Evolutionary conservation across 805 yeast species (phyloP).

Genomic region (Candida sithepensis): DNA sequence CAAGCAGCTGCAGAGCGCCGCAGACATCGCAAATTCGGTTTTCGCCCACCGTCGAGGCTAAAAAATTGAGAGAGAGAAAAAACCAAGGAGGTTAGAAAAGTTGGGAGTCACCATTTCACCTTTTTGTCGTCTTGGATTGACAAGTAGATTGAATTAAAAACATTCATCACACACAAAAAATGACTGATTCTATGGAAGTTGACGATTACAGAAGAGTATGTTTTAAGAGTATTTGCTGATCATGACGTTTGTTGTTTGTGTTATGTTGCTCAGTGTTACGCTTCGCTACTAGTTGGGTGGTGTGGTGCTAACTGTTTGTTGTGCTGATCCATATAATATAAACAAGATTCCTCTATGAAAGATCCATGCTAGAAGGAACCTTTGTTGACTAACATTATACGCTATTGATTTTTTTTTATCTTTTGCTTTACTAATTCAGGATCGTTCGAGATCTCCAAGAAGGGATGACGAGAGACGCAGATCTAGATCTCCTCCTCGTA

Average conservation of each 20-base stretch:
- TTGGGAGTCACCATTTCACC: too few relatives aligned
- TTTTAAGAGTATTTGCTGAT: neutral
- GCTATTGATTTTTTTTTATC: neutral
- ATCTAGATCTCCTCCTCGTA: slow-evolving; percentile 27
- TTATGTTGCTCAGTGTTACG: slow-evolving; percentile 2
- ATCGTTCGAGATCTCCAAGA: slow-evolving; percentile 34
- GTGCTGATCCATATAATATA: neutral
- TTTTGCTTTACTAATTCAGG: slow-evolving; percentile 14
- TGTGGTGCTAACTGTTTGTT: slow-evolving; percentile 1
- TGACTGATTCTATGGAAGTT: slow-evolving; percentile 60
- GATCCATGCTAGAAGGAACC: neutral
- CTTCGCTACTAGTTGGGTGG: slow-evolving; percentile 1
- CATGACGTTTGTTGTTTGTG: slow-evolving; percentile 1
- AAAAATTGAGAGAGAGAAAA: neutral
- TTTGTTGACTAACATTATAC: slow-evolving; percentile 1
- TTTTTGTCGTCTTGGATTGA: too few relatives aligned
- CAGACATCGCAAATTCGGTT: neutral
- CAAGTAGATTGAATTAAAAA: too few relatives aligned
- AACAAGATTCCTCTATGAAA: neutral
- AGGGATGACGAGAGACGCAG: slow-evolving; percentile 28
- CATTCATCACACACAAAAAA: too few relatives aligned
- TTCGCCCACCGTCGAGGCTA: neutral
- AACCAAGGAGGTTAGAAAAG: neutral
- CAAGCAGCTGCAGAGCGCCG: too few relatives aligned
- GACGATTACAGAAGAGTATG: slow-evolving; percentile 60